Base-by-base conservation (phyloP, 805 yeast genomes). In the Komagataella populi region DNA sequence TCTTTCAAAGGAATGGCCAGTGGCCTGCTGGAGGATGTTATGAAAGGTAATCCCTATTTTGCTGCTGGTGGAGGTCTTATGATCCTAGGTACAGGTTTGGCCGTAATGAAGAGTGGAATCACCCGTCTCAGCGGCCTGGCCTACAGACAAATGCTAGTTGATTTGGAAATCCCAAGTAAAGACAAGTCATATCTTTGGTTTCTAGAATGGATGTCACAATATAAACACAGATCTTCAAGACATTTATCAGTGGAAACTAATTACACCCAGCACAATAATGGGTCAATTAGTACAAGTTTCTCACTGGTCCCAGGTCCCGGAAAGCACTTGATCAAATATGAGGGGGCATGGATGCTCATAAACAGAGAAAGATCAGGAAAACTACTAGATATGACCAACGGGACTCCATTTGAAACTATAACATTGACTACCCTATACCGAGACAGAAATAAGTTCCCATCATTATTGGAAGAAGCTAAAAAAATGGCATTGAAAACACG, bases 61-160 rank as follows among this genome's bases (percentile, higher is more conserved):
- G 93, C 97, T 1, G 99, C 98, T 0, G 99, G 99, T 60, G 96
- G 97, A 59, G 99, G 99, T 0, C 71, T 93, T 45, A 93, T 93
- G 99, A 71, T 90, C 3, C 70, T 93, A 2, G 99, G 99, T n/a
- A 89, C 96, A 0, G 84, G 83, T 1, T 66, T 93, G 39, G 95
- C 96, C 0, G 58, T 88, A 6, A 81, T 87, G 0, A 72, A 96
- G 49, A 81, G 78, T 53, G 88, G 87, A 1, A 65, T 84, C 1
- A 71, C 78, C 47, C 75, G 83, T 49, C 70, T 80, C 1, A 79
- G 91, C 1, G 71, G 80, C 1, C 75, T 93, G 47, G 63, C 87
- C 6, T 87, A 90, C 63, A 77, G 96, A 45, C 90, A 87, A 60
- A 64, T 93, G 70, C 70, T 93, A 30, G 96, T 89, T 23, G 98